Conservation (phyloP, 345 rosid genomes). For the Populus simonii region DNA sequence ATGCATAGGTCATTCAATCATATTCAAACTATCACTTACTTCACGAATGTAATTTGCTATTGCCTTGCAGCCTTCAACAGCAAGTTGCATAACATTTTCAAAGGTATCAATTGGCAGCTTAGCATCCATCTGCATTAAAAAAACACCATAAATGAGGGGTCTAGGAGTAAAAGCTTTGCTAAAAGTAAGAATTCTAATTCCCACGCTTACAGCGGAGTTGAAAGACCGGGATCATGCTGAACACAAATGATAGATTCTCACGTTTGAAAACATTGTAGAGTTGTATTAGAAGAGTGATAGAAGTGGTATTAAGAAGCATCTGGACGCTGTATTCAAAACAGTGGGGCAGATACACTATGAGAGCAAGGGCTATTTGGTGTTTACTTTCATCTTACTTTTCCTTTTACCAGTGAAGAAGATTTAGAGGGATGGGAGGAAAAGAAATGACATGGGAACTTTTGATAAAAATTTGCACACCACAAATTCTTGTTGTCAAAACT, state of each 20-base stretch:
- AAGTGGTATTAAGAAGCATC: not conserved
- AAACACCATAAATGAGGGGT: not conserved
- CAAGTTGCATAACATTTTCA: slow-evolving; percentile 86
- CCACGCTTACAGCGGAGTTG: not conserved
- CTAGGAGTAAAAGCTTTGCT: not conserved
- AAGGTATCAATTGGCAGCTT: slow-evolving; percentile 68
- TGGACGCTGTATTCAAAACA: too few species aligned
- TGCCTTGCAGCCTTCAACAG: slow-evolving; percentile 84
- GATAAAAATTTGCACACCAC: not conserved
- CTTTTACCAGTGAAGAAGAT: too few species aligned
- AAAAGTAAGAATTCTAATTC: not conserved
- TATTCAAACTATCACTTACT: slow-evolving; percentile 32
- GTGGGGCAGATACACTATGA: too few species aligned
- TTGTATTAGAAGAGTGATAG: not conserved
- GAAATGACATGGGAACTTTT: not conserved
- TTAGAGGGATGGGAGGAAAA: not conserved
- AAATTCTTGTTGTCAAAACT: not conserved
- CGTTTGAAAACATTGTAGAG: too few species aligned
- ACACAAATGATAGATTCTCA: too few species aligned
- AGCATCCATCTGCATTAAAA: slow-evolving; percentile 80
- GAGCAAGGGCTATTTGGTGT: too few species aligned
- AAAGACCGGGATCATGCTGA: not conserved
- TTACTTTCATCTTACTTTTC: too few species aligned
- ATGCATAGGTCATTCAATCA: not conserved
- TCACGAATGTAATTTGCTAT: slow-evolving; percentile 69